Evolutionary conservation across 169 alveolate species (phyloP).

Genomic region (Babesia caballi): DNA sequence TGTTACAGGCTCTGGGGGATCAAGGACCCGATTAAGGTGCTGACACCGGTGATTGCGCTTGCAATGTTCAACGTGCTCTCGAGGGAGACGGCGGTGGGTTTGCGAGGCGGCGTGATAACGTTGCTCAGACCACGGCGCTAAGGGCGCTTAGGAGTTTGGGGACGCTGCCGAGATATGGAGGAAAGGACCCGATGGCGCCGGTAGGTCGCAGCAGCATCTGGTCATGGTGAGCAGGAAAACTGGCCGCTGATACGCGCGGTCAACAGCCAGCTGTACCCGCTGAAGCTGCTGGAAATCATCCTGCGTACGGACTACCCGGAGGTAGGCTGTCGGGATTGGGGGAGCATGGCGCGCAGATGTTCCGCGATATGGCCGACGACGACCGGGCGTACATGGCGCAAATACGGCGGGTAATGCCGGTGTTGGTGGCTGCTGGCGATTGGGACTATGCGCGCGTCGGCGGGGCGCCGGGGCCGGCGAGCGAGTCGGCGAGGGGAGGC

Average conservation of each 20-base stretch:
- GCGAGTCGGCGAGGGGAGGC: background rate
- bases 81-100: slow-evolving; percentile 1
- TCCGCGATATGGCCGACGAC: background rate
- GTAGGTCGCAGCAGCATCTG: too few relatives aligned
- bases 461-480: background rate
- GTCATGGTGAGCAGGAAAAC: background rate
- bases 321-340: background rate
- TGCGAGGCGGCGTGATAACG: too few relatives aligned
- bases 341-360: background rate
- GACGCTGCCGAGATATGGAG: background rate
- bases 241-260: background rate
- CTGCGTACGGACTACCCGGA: slow-evolving; percentile 21
- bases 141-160: background rate
- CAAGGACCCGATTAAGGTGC: slow-evolving; percentile 7
- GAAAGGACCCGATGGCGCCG: background rate
- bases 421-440: background rate
- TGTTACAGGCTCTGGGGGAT: slow-evolving; percentile 27
- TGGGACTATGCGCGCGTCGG: background rate
- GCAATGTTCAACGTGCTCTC: background rate
- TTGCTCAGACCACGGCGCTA: background rate
- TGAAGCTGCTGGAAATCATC: slow-evolving; percentile 20
- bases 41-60: slow-evolving; percentile 16
- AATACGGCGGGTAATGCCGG: background rate
- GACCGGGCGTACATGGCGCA: background rate
- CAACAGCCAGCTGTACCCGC: slow-evolving; percentile 18